A percentile compares a stretch with the other conserved stretches of the same genome.
phyloP scores from a whole-genome alignment of 108 stramenopile species.

The Stephanodiscus triporus region DNA sequence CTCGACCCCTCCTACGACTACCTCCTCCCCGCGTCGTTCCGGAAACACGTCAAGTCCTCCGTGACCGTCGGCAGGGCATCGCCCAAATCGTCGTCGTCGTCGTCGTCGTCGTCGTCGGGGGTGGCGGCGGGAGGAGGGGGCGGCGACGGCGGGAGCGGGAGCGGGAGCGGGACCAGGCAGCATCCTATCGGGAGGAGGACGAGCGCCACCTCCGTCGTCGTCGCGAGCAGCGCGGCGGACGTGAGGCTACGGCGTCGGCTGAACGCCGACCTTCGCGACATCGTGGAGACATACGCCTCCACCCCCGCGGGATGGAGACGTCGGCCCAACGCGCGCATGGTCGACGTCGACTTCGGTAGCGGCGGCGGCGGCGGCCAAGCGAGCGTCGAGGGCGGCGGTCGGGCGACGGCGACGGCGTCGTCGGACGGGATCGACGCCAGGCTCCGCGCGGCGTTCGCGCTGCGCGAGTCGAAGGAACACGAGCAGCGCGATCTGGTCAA shows the following conservation, averaged over 20 bases:
- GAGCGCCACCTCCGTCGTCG: conserved; percentile 22
- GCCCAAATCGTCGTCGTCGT: conserved; percentile 20
- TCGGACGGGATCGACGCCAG: conserved; percentile 48
- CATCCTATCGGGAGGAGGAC: not conserved
- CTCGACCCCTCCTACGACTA: conserved; percentile 79
- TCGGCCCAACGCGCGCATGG: conserved; percentile 36
- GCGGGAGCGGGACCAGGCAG: too few relatives aligned
- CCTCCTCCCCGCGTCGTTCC: conserved; percentile 56
- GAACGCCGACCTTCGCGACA: conserved; percentile 59
- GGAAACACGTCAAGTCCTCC: conserved; percentile 53
- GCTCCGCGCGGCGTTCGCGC: conserved; percentile 79
- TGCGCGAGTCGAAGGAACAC: conserved; percentile 82
- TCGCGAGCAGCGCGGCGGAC: conserved; percentile 27
- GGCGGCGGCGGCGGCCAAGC: conserved; percentile 7
- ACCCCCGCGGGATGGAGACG: conserved; percentile 51
- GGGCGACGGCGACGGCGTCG: not conserved
- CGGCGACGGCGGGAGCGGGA: not conserved
- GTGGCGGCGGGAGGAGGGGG: not conserved
- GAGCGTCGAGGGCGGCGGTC: conserved; percentile 23
- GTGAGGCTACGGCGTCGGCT: conserved; percentile 44
- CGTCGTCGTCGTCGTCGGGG: not conserved
- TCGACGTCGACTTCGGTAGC: conserved; percentile 45
- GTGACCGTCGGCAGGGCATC: conserved; percentile 58
- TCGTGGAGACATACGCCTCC: conserved; percentile 64
- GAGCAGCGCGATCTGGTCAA: conserved; percentile 77